Evolutionary conservation across 371 early-diverging fungal species (phyloP).

Genomic region (Mucor indicus): DNA sequence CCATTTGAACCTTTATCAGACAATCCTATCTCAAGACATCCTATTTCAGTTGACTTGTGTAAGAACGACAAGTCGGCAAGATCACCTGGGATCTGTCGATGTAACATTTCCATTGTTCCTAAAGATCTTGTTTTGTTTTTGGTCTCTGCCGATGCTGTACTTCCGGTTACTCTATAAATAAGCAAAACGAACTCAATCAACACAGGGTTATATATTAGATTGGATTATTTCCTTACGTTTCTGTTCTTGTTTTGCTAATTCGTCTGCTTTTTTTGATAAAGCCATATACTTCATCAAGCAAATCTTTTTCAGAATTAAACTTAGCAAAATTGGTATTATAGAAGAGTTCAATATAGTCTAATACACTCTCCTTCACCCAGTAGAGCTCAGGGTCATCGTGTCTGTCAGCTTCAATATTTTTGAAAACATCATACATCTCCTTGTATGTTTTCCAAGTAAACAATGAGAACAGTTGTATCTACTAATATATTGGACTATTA

Average conservation of each 20-base stretch:
- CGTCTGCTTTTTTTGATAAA: slow-evolving; percentile 6
- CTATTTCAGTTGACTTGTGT: neutral
- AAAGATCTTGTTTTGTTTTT: neutral
- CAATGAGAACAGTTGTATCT: neutral
- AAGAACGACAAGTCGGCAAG: neutral
- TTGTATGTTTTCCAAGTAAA: slow-evolving; percentile 1
- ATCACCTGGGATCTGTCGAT: neutral
- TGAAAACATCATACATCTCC: slow-evolving; percentile 6
- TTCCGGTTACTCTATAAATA: neutral
- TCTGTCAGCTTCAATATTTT: slow-evolving; percentile 1
- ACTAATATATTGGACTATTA: neutral
- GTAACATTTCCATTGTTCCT: neutral
- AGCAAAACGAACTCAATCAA: neutral
- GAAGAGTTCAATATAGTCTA: slow-evolving; percentile 3
- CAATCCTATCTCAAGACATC: slow-evolving; percentile 3
- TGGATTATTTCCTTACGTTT: too few species aligned
- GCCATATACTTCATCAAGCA: slow-evolving; percentile 10
- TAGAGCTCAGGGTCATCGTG: neutral
- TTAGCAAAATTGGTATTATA: neutral
- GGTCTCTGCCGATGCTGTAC: neutral
- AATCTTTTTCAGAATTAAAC: slow-evolving; percentile 5
- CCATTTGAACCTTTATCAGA: slow-evolving; percentile 1
- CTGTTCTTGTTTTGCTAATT: slow-evolving; percentile 3
- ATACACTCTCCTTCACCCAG: slow-evolving; percentile 5
- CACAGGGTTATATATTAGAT: slow-evolving; percentile 1